Evolutionary conservation across 352 stramenopile species (phyloP).

Genomic region (Phytophthora boehmeriae): DNA sequence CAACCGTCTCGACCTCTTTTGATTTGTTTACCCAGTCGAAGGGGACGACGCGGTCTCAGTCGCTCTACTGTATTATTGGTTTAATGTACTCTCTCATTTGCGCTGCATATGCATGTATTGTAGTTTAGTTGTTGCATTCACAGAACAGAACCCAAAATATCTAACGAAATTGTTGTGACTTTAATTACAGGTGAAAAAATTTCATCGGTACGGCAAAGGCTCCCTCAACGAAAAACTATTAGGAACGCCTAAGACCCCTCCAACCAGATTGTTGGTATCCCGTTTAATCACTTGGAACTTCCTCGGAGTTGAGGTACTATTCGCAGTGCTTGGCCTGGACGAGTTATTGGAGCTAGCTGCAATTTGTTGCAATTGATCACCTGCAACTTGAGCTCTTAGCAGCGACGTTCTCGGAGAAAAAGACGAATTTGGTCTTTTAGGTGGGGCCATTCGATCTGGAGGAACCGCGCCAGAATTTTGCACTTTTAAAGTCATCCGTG

Average conservation of each 20-base stretch:
- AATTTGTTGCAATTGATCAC: conserved; percentile 1
- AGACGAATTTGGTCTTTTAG: conserved; percentile 49
- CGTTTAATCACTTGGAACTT: conserved; percentile 64
- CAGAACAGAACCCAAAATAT: not conserved
- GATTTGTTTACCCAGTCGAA: conserved; percentile 22
- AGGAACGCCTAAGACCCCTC: conserved; percentile 48
- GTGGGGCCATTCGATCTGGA: conserved; percentile 14
- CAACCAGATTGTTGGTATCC: conserved; percentile 24
- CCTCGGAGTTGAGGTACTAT: conserved; percentile 5
- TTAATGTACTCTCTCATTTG: conserved; percentile 43
- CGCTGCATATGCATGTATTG: conserved; percentile 28
- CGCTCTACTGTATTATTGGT: conserved; percentile 37
- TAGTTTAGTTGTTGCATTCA: conserved; percentile 1
- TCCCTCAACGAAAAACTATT: conserved; percentile 52
- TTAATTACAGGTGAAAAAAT: not conserved
- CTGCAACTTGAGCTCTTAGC: conserved; percentile 15
- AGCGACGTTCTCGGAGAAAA: conserved; percentile 43
- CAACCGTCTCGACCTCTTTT: conserved; percentile 18
- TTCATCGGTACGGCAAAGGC: conserved; percentile 61
- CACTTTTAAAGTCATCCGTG: conserved; percentile 7
- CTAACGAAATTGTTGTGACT: conserved; percentile 6
- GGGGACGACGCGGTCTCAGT: conserved; percentile 22
- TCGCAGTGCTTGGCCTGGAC: conserved; percentile 24
- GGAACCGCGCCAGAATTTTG: conserved; percentile 9
- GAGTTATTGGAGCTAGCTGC: conserved; percentile 3